Base-by-base conservation (phyloP, 1,284 basidiomycete genomes). In the Lentinula novae-zelandiae region DNA sequence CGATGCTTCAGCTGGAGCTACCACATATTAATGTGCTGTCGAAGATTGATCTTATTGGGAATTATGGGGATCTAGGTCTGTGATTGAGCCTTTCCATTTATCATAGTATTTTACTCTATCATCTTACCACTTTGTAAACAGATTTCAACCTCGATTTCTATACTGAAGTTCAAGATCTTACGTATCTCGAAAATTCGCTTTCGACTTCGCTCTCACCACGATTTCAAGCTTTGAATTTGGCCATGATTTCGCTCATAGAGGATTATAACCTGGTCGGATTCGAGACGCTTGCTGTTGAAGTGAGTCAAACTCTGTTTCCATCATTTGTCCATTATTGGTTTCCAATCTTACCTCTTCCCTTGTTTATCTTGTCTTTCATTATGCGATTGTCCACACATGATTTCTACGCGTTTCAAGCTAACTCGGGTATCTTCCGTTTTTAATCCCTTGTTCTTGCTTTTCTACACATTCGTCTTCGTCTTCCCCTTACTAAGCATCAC, bases 61-160 rank as follows among this genome's bases (percentile, higher is more conserved):
- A 90, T 65, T 95, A 95, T 66, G 95, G 94, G 15, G 91, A 96
- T 63, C 82, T 97, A 51, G 92, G 95, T 95, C n/a, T 6, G 58
- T 53, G 54, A 58, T 27, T 27, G 27, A 27, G n/a, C n/a, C n/a
- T n/a, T n/a, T n/a, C n/a, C n/a, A n/a, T n/a, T n/a, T n/a, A 27
- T 27, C 27, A 27, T 4, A 4, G 27, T 27, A 27, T 4, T 27
- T 3, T 27, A 27, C 27, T 27, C 27, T 4, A 27, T 27, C 27
- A 38, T 51, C 48, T 42, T 53, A 61, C 53, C 12, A 49, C 54
- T 20, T 27, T 49, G 61, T 53, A 22, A 52, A 4, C 67, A 96
- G 95, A 95, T 42, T 98, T 99, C 80, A 97, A 96, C 69, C 86
- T 99, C 48, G 94, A 96, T 67, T 99, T 94, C 73, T 99, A 99